A percentile compares a stretch with the other conserved stretches of the same genome.
Evolutionary conservation across 2,329 filamentous ascomycete genomes (phyloP).

Genomic region (Trichoderma atrobrunneum): DNA sequence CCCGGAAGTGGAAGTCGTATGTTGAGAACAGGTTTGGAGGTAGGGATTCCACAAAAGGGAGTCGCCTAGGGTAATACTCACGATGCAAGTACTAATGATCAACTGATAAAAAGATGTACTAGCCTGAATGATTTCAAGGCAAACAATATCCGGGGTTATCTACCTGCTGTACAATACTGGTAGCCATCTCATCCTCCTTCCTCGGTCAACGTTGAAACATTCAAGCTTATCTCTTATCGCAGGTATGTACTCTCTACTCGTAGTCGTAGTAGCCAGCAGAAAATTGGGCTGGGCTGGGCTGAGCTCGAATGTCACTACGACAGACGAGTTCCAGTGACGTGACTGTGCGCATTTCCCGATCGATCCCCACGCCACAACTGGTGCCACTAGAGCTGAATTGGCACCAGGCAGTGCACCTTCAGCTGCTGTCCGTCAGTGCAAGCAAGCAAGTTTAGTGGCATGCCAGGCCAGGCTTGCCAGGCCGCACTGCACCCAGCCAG

Average conservation of each 20-base stretch:
- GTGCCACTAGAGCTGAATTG: not conserved
- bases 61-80: not conserved
- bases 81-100: not conserved
- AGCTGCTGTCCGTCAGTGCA: not conserved
- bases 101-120: too few species aligned
- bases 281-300: too few species aligned
- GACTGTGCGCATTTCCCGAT: not conserved
- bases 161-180: too few species aligned
- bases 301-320: too few species aligned
- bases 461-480: not conserved
- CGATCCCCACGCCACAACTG: not conserved
- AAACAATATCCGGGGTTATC: too few species aligned
- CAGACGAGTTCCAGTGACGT: conserved; percentile 3
- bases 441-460: not conserved
- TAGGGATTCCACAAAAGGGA: not conserved
- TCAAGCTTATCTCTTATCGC: conserved; percentile 19
- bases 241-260: not conserved
- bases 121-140: too few species aligned
- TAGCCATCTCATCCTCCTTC: too few species aligned
- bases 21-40: not conserved
- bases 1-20: not conserved
- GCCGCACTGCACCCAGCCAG: not conserved
- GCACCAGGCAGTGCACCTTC: not conserved
- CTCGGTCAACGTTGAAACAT: too few species aligned
- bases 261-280: too few species aligned